Conservation (phyloP, 192 early-diverging fungal species). For the Linnemannia elongata region DNA sequence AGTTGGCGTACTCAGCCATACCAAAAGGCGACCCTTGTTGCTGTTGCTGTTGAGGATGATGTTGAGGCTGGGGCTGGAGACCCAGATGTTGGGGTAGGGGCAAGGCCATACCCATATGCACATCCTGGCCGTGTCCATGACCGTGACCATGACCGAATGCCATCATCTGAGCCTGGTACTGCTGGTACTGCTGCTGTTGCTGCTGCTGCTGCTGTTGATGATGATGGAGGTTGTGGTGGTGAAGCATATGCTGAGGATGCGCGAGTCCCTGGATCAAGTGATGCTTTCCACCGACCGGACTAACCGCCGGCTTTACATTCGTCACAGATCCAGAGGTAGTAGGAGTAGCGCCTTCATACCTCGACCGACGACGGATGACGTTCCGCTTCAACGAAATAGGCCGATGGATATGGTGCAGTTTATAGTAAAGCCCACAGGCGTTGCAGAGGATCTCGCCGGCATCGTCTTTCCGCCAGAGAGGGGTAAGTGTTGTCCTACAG, state of each 20-base stretch:
- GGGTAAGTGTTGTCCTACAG: conserved; percentile 77
- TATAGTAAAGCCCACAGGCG: conserved; percentile 93
- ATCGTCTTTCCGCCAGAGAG: conserved; percentile 82
- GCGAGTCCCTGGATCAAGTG: background rate
- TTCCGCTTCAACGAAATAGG: conserved; percentile 80
- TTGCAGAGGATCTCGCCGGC: conserved; percentile 86
- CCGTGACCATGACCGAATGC: background rate
- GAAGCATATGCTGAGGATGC: background rate
- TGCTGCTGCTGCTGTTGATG: conserved; percentile 11
- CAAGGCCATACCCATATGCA: conserved; percentile 6
- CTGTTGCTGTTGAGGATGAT: conserved; percentile 9
- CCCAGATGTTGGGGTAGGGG: conserved; percentile 4
- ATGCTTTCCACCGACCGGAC: background rate
- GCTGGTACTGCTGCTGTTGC: conserved; percentile 13
- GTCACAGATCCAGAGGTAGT: background rate
- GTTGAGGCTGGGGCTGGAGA: conserved; percentile 5
- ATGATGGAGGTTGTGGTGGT: background rate
- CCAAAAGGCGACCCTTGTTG: background rate
- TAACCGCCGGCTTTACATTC: background rate
- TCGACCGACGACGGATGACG: conserved; percentile 74
- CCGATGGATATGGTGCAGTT: conserved; percentile 80
- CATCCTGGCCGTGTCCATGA: background rate
- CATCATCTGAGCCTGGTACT: conserved; percentile 10
- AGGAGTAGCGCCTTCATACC: conserved; percentile 27
- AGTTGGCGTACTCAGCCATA: background rate